These are phyloP conservation scores for Anethum foeniculum DNA, from an alignment of 140 eudicot species.

Conservation along the genomic window DNA sequence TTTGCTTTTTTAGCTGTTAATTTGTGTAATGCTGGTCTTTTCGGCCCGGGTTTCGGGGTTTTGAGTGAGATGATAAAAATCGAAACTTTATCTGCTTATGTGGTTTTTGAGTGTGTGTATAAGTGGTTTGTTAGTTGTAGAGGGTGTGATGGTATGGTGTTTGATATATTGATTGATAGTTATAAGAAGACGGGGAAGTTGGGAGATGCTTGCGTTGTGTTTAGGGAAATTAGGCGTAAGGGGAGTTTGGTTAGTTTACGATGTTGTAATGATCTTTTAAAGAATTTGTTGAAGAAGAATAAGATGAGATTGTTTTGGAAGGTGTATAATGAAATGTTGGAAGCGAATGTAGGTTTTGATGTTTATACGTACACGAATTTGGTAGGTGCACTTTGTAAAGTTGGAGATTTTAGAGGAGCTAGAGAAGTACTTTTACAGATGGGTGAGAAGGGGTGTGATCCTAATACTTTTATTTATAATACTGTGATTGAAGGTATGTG, in stretches of 20 bases:
- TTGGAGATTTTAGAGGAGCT: slow-evolving; percentile 34
- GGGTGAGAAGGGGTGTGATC: slow-evolving; percentile 24
- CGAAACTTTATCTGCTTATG: not conserved
- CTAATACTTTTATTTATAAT: slow-evolving; percentile 28
- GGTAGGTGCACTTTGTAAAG: slow-evolving; percentile 34
- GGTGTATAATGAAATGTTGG: slow-evolving; percentile 28
- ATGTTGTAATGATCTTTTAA: slow-evolving; percentile 38
- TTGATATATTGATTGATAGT: slow-evolving; percentile 35
- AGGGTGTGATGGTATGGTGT: slow-evolving; percentile 16
- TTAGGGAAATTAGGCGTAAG: slow-evolving; percentile 11
- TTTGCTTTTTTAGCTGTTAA: slow-evolving; percentile 26
- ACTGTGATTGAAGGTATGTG: slow-evolving; percentile 31
- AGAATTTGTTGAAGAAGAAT: slow-evolving; percentile 32
- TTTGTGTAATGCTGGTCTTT: slow-evolving; percentile 21
- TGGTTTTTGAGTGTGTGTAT: slow-evolving; percentile 19
- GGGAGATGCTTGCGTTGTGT: slow-evolving; percentile 28
- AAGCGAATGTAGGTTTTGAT: slow-evolving; percentile 26
- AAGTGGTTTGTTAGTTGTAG: slow-evolving; percentile 10
- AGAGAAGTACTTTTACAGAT: slow-evolving; percentile 35
- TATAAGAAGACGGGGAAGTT: slow-evolving; percentile 28
- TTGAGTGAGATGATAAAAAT: slow-evolving; percentile 26
- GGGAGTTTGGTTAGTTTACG: slow-evolving; percentile 19
- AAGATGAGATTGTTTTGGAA: slow-evolving; percentile 39
- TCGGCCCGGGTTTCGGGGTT: slow-evolving; percentile 23
- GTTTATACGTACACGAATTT: slow-evolving; percentile 32